Base-by-base conservation (phyloP, 371 early-diverging fungal species). In the Nematocida minor region DNA sequence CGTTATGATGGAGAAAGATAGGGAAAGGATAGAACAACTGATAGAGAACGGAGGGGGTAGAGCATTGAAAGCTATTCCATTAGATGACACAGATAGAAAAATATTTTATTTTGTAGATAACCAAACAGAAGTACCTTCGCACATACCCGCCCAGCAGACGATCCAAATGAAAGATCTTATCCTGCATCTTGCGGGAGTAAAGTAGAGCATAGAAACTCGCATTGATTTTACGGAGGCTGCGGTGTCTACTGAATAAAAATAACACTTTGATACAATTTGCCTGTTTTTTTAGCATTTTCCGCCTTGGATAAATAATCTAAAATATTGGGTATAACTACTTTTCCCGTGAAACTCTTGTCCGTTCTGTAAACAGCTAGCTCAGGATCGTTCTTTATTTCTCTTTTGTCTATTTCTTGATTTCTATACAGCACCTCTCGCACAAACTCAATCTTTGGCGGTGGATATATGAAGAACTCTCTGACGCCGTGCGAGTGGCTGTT, bases 31-130 rank as follows among this genome's bases (percentile, higher is more conserved):
- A 20, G 49, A 64, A 32, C 20, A 60, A 55, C 36, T 74, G 25
- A 64, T 74, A 29, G 44, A 49, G 34, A 74, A 74, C 36, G 77
- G 77, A 40, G 77, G 66, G 2, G 77, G 77, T 0, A 11, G 31
- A 34, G 38, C 66, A 20, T 18, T 74, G 36, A 18, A 14, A 25
- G 9, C 7, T 20, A 20, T 6, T 6, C 18, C 9, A 20, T 0
- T 6, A 6, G 18, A 34, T 16, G 22, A 34, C 27, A 29, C 27
- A 7, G 34, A 57, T 38, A 57, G 2, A 57, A 34, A 57, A n/a
- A 34, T 16, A 16, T 38, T 57, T 18, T 57, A 57, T 38, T 57
- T 57, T 38, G 57, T 57, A 36, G 57, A 57, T 32, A 9, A 29
- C 36, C 6, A 29, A 29, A 34, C 34, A 18, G 36, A 7, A 20